Conservation (phyloP, 305 asterid species). For the Solanum hybrid region DNA sequence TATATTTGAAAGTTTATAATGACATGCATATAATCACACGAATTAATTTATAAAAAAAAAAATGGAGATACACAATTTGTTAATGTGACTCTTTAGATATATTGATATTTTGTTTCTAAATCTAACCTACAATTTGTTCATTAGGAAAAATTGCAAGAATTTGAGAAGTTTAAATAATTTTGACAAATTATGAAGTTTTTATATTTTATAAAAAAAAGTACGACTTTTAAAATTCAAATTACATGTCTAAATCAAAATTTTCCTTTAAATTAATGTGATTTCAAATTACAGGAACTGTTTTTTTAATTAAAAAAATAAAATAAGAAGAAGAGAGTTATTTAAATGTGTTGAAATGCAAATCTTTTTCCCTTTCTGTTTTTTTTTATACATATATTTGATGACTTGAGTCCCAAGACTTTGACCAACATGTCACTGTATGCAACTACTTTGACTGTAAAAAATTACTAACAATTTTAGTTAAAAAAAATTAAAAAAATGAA, state of each 20-base stretch:
- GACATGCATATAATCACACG: background rate
- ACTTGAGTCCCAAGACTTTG: background rate
- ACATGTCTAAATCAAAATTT: too few relatives aligned
- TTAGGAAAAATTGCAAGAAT: too few relatives aligned
- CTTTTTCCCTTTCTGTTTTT: background rate
- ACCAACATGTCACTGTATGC: background rate
- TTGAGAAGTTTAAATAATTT: too few relatives aligned
- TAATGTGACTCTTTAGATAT: background rate
- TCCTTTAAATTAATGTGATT: too few relatives aligned
- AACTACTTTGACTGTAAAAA: background rate
- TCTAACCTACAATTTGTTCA: too few relatives aligned
- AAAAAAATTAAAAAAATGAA: background rate
- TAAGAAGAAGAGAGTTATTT: background rate
- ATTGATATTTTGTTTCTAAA: too few relatives aligned
- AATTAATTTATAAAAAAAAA: background rate
- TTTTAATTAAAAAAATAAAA: too few relatives aligned
- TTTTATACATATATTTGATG: background rate
- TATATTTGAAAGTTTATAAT: too few relatives aligned
- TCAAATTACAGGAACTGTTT: too few relatives aligned
- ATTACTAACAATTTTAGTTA: background rate
- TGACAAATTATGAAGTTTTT: too few relatives aligned
- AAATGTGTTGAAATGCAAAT: background rate
- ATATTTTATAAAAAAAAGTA: too few relatives aligned
- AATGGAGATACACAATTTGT: background rate
- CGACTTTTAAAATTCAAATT: too few relatives aligned